Evolutionary conservation across 1,284 basidiomycete species (phyloP).

Genomic region (Trichosporon sp.): DNA sequence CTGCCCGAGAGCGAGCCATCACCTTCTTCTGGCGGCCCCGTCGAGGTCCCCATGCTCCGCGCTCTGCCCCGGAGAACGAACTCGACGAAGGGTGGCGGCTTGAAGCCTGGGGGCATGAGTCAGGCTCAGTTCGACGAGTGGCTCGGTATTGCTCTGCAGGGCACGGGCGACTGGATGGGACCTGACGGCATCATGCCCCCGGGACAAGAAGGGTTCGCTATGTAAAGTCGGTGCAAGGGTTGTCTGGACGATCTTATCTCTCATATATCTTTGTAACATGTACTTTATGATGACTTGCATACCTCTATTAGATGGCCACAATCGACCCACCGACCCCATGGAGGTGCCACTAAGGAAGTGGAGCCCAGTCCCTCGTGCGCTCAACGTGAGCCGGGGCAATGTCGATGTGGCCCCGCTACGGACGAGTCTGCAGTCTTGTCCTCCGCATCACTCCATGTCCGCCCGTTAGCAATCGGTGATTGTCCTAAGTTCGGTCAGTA

Average conservation of each 20-base stretch:
- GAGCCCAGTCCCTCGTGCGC: background rate
- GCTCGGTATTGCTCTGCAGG: conserved; percentile 25
- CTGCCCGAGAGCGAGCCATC: conserved; percentile 12
- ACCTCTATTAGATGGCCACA: too few species aligned
- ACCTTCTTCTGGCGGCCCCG: conserved; percentile 9
- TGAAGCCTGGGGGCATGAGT: conserved; percentile 4
- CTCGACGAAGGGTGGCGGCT: background rate
- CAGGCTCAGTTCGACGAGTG: conserved; percentile 28
- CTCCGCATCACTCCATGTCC: too few species aligned
- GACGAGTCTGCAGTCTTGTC: too few species aligned
- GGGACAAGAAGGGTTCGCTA: conserved; percentile 7
- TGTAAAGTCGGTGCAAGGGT: background rate
- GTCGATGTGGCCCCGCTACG: too few species aligned
- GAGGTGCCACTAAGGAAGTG: background rate
- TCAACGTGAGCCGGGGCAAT: background rate
- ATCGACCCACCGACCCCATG: background rate
- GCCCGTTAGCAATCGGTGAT: too few species aligned
- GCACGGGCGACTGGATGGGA: conserved; percentile 19
- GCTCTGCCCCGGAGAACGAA: conserved; percentile 22
- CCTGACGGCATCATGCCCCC: conserved; percentile 4
- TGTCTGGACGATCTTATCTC: background rate
- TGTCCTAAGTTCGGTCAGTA: too few species aligned
- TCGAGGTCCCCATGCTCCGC: conserved; percentile 35
- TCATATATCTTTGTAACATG: background rate
- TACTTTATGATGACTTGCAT: background rate